Evolutionary conservation across 371 early-diverging fungal genomes (phyloP).

Genomic region (Batkoa obscura): DNA sequence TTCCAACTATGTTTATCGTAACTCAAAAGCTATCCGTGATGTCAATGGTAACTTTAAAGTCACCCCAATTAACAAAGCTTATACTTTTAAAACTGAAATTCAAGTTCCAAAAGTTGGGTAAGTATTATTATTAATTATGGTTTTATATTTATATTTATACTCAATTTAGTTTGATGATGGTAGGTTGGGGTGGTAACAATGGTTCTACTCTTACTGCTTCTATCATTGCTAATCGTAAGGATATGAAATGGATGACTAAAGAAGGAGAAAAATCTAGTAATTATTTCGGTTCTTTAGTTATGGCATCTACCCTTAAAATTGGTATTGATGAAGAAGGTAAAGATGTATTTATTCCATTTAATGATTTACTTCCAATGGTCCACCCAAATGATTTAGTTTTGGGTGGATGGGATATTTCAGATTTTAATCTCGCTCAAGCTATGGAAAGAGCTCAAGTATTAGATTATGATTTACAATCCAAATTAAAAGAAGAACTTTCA

Average conservation of each 20-base stretch:
- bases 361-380: conserved; percentile 80
- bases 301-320: conserved; percentile 85
- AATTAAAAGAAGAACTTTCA: conserved; percentile 58
- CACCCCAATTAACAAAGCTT: conserved; percentile 65
- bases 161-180: conserved; percentile 86
- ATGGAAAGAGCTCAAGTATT: conserved; percentile 89
- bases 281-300: conserved; percentile 90
- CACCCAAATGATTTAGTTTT: conserved; percentile 88
- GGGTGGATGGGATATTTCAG: conserved; percentile 94
- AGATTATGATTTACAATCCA: conserved; percentile 86
- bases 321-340: conserved; percentile 60
- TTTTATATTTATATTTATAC: no score
- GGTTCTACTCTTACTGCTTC: conserved; percentile 91
- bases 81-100: conserved; percentile 73
- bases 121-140: conserved; percentile 10
- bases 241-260: conserved; percentile 80
- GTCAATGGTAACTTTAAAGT: conserved; percentile 45
- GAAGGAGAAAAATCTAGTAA: conserved; percentile 76
- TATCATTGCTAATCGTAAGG: conserved; percentile 75
- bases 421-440: conserved; percentile 62
- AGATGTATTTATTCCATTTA: conserved; percentile 79
- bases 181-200: conserved; percentile 98
- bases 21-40: conserved; percentile 55
- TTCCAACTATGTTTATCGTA: conserved; percentile 70
- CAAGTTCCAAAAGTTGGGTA: conserved; percentile 65